Conservation (phyloP, 1,139 yeast genomes). For the Diutina mesorugosa region DNA sequence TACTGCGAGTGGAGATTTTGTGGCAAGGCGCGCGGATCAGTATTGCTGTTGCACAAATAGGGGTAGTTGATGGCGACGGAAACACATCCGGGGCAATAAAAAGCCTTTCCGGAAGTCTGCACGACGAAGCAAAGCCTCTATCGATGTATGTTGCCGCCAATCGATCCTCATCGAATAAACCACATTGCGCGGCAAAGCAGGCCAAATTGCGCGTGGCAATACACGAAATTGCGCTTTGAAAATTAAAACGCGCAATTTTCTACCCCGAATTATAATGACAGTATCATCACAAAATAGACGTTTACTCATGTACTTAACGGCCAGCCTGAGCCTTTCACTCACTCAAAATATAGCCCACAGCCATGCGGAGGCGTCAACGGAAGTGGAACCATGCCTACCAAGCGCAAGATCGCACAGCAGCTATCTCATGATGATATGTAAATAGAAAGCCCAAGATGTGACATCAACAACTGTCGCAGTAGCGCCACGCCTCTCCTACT, state of each 20-base stretch:
- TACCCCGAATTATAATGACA: background rate
- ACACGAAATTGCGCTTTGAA: too few species aligned
- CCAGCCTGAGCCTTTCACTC: slow-evolving; percentile 44
- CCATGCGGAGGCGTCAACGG: slow-evolving; percentile 38
- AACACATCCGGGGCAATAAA: background rate
- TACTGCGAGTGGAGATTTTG: background rate
- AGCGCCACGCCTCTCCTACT: too few species aligned
- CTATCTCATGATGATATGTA: too few species aligned
- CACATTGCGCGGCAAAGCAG: too few species aligned
- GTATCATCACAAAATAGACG: slow-evolving; percentile 29
- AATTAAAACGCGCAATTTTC: background rate
- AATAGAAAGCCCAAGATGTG: too few species aligned
- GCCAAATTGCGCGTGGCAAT: too few species aligned
- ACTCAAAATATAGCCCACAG: slow-evolving; percentile 60
- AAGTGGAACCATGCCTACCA: slow-evolving; percentile 9
- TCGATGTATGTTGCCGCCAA: background rate
- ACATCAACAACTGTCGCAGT: too few species aligned
- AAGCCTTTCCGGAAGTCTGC: background rate
- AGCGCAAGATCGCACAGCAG: too few species aligned
- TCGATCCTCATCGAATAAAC: background rate
- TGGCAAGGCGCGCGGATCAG: background rate
- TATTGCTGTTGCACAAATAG: background rate
- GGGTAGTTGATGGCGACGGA: background rate
- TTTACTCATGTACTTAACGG: slow-evolving; percentile 55
- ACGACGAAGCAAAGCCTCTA: background rate